Percentiles rank a stretch among this genome's conserved stretches.
These are phyloP conservation scores for Trichoderma sp. DNA, from an alignment of 2,329 filamentous ascomycete genomes.

Conservation along the genomic window DNA sequence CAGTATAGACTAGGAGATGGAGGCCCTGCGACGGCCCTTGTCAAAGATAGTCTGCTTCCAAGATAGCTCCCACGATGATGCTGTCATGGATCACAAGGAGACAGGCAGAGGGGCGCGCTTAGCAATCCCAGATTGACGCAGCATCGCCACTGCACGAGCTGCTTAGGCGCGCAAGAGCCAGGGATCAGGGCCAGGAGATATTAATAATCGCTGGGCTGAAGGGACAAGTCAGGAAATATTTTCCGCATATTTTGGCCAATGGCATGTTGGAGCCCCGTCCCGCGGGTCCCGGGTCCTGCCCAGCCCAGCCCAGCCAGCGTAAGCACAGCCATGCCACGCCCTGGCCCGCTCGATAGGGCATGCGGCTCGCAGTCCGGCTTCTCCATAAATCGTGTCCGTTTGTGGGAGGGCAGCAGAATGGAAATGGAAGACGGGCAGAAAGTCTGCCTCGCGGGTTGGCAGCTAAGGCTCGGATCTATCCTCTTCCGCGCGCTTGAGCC, in stretches of 20 bases:
- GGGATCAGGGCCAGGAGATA: neutral
- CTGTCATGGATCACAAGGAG: neutral
- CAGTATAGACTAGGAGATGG: neutral
- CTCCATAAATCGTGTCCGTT: neutral
- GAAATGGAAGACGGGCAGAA: neutral
- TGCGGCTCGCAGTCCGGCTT: neutral
- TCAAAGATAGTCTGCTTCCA: neutral
- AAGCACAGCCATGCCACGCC: neutral
- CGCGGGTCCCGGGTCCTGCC: neutral
- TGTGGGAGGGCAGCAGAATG: neutral
- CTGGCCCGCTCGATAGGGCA: neutral
- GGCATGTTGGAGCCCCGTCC: neutral
- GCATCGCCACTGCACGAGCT: constrained; percentile 7
- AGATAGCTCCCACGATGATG: neutral
- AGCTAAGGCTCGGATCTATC: constrained; percentile 12
- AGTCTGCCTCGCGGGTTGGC: constrained; percentile 9
- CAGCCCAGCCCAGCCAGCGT: neutral
- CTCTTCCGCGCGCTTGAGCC: constrained; percentile 15
- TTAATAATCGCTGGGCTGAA: constrained; percentile 10
- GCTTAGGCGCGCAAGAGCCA: constrained; percentile 8
- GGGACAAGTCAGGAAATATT: neutral
- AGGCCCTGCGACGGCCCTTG: neutral
- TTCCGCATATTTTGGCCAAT: neutral
- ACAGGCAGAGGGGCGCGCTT: constrained; percentile 14
- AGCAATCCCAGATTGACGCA: constrained; percentile 4